Percentiles rank a stretch among this genome's conserved stretches.
Evolutionary conservation across 139 green algal species (phyloP).

Genomic region (Parachlorella kessleri): DNA sequence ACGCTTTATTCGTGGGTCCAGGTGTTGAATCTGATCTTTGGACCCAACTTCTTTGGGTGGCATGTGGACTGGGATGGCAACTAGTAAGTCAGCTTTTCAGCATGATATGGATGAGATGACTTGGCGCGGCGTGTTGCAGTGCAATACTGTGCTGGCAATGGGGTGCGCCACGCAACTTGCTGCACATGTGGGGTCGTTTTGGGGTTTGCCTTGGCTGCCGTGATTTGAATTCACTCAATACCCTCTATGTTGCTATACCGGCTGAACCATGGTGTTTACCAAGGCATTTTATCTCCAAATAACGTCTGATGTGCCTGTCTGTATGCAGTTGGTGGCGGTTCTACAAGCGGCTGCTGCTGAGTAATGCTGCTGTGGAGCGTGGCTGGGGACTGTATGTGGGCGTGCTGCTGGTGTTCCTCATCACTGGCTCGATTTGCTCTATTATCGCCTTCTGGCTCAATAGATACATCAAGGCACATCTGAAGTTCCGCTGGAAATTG

Average conservation of each 20-base stretch:
- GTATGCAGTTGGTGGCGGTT: constrained; percentile 14
- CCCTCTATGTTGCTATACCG: no score
- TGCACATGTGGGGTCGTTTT: no score
- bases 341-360: constrained; percentile 13
- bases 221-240: no score
- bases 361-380: neutral
- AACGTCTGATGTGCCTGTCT: no score
- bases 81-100: neutral
- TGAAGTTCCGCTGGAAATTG: constrained; percentile 11
- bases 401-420: neutral
- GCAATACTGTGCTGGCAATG: no score
- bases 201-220: no score
- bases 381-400: neutral
- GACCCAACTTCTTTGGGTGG: constrained; percentile 1
- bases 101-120: no score
- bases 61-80: constrained; percentile 15
- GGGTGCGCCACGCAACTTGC: no score
- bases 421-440: neutral
- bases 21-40: constrained; percentile 10
- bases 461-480: neutral
- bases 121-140: no score
- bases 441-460: constrained; percentile 17
- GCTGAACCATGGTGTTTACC: no score
- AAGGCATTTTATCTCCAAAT: no score
- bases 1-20: constrained; percentile 6